phyloP scores from a whole-genome alignment of 345 rosid species.

The Dipteronia dyeriana region DNA sequence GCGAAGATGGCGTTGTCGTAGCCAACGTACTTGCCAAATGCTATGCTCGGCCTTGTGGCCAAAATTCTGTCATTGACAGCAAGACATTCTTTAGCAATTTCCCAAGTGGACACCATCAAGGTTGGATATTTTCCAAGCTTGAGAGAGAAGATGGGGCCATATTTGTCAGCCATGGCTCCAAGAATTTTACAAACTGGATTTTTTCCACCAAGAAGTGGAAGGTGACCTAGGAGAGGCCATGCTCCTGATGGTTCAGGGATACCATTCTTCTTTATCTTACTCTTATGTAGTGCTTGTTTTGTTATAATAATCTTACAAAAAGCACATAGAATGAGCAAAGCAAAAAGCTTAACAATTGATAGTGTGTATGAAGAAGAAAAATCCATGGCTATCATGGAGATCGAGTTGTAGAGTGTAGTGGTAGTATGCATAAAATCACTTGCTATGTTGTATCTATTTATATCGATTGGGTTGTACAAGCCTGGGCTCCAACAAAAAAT shows the following conservation, averaged over 20 bases:
- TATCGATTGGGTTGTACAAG: no score
- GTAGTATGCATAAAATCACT: background rate
- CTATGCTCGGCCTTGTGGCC: slow-evolving; percentile 55
- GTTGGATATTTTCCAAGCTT: slow-evolving; percentile 42
- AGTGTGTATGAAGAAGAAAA: slow-evolving; percentile 1
- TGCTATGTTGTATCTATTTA: background rate
- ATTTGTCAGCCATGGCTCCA: slow-evolving; percentile 46
- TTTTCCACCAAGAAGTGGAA: slow-evolving; percentile 44
- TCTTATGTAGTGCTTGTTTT: background rate
- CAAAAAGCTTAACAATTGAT: background rate
- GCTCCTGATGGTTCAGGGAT: slow-evolving; percentile 57
- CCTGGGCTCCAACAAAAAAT: no score
- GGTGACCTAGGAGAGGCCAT: slow-evolving; percentile 68
- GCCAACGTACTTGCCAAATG: slow-evolving; percentile 55
- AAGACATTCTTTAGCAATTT: slow-evolving; percentile 48
- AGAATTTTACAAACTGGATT: slow-evolving; percentile 44
- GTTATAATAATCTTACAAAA: slow-evolving; percentile 15
- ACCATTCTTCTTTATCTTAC: background rate
- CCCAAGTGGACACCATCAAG: slow-evolving; percentile 47
- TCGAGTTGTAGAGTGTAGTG: background rate
- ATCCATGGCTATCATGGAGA: slow-evolving; percentile 5
- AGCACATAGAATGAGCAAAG: slow-evolving; percentile 2
- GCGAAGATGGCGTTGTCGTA: slow-evolving; percentile 53
- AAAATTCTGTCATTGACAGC: slow-evolving; percentile 52
- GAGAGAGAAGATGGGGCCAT: slow-evolving; percentile 61